Evolutionary conservation across 2,329 filamentous ascomycete genomes (phyloP).

Genomic region (Cadophora sp.): DNA sequence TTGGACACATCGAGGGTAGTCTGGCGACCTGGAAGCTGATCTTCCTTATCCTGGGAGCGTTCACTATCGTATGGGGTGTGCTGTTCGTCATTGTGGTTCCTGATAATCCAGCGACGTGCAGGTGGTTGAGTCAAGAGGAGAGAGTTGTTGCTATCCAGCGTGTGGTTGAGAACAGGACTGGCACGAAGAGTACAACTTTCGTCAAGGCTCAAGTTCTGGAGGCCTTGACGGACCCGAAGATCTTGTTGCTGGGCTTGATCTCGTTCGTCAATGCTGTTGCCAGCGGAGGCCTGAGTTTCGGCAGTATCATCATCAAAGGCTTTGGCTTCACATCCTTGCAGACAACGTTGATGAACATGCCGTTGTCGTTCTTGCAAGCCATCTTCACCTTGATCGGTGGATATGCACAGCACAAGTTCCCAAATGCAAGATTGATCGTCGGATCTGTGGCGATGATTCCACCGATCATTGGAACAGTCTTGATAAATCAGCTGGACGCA

Average conservation of each 20-base stretch:
- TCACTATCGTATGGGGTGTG: slow-evolving; percentile 42
- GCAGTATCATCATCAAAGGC: slow-evolving; percentile 47
- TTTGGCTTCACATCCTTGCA: slow-evolving; percentile 47
- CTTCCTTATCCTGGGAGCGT: slow-evolving; percentile 38
- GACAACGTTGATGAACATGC: slow-evolving; percentile 59
- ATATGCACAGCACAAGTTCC: slow-evolving; percentile 33
- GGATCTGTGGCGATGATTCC: slow-evolving; percentile 42
- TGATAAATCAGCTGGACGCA: slow-evolving; percentile 43
- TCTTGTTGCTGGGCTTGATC: slow-evolving; percentile 28
- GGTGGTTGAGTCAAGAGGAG: slow-evolving; percentile 49
- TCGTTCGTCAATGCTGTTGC: slow-evolving; percentile 35
- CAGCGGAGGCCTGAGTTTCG: slow-evolving; percentile 41
- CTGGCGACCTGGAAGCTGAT: slow-evolving; percentile 36
- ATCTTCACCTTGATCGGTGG: slow-evolving; percentile 33
- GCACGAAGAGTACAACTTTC: slow-evolving; percentile 32
- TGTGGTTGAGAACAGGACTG: slow-evolving; percentile 38
- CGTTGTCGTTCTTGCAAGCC: slow-evolving; percentile 42
- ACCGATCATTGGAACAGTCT: slow-evolving; percentile 42
- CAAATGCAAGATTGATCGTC: slow-evolving; percentile 41
- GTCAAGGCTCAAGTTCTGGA: slow-evolving; percentile 35
- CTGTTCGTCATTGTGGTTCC: slow-evolving; percentile 55
- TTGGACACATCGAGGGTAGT: slow-evolving; percentile 52
- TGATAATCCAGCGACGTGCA: slow-evolving; percentile 55
- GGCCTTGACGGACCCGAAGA: slow-evolving; percentile 50
- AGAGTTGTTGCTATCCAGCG: slow-evolving; percentile 46